Conservation (phyloP, 1,284 basidiomycete species). For the Testicularia cyperi region DNA sequence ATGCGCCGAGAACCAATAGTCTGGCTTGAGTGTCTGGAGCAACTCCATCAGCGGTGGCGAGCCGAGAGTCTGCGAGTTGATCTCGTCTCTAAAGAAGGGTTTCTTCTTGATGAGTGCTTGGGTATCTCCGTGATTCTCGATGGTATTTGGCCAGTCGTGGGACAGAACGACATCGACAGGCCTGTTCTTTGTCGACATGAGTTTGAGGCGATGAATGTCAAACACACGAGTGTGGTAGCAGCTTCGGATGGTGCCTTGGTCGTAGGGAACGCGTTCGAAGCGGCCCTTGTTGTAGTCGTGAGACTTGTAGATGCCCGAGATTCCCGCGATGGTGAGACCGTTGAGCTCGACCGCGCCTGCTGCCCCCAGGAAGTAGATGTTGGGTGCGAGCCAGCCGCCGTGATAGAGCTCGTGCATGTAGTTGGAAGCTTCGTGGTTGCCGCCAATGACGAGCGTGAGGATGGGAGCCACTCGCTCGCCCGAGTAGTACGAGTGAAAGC, state of each 20-base stretch:
- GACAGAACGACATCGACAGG: constrained; percentile 76
- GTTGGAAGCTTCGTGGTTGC: constrained; percentile 96
- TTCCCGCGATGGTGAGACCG: constrained; percentile 76
- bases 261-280: constrained; percentile 70
- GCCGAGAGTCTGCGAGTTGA: constrained; percentile 71
- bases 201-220: constrained; percentile 75
- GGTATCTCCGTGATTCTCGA: constrained; percentile 79
- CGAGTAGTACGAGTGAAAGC: constrained; percentile 75
- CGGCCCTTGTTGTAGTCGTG: constrained; percentile 69
- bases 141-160: constrained; percentile 92
- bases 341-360: constrained; percentile 87
- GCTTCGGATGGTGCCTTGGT: constrained; percentile 72
- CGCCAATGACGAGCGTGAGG: constrained; percentile 91
- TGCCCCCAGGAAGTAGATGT: constrained; percentile 93
- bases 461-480: constrained; percentile 79
- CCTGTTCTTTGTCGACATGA: constrained; percentile 64
- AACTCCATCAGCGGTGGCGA: constrained; percentile 85
- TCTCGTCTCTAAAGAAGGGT: constrained; percentile 76
- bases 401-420: constrained; percentile 90
- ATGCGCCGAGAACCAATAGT: constrained; percentile 96
- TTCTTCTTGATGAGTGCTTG: constrained; percentile 72
- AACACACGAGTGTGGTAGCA: constrained; percentile 90
- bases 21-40: constrained; percentile 72
- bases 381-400: constrained; percentile 74
- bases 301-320: constrained; percentile 87